These are phyloP conservation scores for Hsuehochloa calcarea DNA, from an alignment of 176 grass and related monocot species.

Conservation along the genomic window DNA sequence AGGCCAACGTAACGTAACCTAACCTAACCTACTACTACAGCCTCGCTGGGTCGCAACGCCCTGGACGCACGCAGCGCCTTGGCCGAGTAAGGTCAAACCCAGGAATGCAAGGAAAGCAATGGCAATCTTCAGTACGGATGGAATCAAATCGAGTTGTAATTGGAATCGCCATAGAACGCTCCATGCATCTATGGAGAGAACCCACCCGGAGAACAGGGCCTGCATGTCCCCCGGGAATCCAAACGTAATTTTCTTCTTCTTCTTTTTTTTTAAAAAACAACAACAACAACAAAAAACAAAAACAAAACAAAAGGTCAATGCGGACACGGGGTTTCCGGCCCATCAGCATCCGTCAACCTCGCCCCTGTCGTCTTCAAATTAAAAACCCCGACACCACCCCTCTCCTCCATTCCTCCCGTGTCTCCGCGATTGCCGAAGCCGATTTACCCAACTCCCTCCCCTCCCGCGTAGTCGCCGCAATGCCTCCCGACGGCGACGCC, in stretches of 20 bases:
- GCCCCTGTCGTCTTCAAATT: slow-evolving; percentile 44
- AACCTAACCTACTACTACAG: too few relatives aligned
- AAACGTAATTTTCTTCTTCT: background rate
- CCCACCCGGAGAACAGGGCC: slow-evolving; percentile 27
- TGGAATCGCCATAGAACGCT: background rate
- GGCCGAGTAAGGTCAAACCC: background rate
- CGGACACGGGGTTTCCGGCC: slow-evolving; percentile 48
- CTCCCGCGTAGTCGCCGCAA: background rate
- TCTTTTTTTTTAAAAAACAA: too few relatives aligned
- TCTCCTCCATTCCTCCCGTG: background rate
- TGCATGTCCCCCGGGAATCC: slow-evolving; percentile 39
- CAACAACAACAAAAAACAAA: too few relatives aligned
- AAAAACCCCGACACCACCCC: slow-evolving; percentile 27
- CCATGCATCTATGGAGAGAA: too few relatives aligned
- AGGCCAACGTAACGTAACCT: too few relatives aligned
- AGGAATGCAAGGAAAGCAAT: background rate
- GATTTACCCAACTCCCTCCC: background rate
- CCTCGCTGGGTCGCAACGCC: too few relatives aligned
- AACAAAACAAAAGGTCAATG: background rate
- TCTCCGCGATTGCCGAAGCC: background rate
- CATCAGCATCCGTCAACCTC: slow-evolving; percentile 34
- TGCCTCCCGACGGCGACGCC: slow-evolving; percentile 31
- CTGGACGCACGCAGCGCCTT: too few relatives aligned
- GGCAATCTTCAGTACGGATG: too few relatives aligned
- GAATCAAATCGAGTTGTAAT: background rate